These are phyloP conservation scores for Styphnolobium japonicum DNA, from an alignment of 306 rosid species.

Conservation along the genomic window DNA sequence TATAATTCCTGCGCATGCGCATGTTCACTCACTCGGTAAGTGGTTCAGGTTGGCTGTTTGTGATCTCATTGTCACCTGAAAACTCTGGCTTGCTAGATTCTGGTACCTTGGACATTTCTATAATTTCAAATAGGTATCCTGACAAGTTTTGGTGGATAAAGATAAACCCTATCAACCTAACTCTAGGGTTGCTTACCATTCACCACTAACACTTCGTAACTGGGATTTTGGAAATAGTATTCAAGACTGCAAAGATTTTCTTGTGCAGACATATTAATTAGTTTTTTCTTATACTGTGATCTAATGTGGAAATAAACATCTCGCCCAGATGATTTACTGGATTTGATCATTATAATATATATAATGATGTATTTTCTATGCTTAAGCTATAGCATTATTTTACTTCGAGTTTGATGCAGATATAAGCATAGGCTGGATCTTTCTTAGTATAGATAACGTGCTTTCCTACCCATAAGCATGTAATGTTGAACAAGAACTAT, in stretches of 20 bases:
- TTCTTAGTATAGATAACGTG: not conserved
- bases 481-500: not conserved
- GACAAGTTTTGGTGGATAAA: not conserved
- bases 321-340: not conserved
- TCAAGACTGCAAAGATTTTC: not conserved
- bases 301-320: not conserved
- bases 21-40: constrained; percentile 21
- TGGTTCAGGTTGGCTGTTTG: constrained; percentile 21
- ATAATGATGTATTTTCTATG: not conserved
- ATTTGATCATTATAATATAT: not conserved
- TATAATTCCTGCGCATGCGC: constrained; percentile 36
- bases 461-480: not conserved
- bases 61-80: constrained; percentile 31
- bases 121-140: not conserved
- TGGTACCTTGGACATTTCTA: not conserved
- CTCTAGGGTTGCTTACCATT: not conserved
- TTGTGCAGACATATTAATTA: not conserved
- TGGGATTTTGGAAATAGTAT: too few relatives aligned
- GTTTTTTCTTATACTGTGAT: not conserved
- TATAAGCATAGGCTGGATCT: not conserved
- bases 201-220: not conserved
- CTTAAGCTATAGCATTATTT: not conserved
- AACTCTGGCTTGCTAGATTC: constrained; percentile 8
- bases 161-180: constrained; percentile 27
- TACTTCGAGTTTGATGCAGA: not conserved